Base-by-base conservation (phyloP, 495 filamentous ascomycete species). In the Hypoxylon perforatum region DNA sequence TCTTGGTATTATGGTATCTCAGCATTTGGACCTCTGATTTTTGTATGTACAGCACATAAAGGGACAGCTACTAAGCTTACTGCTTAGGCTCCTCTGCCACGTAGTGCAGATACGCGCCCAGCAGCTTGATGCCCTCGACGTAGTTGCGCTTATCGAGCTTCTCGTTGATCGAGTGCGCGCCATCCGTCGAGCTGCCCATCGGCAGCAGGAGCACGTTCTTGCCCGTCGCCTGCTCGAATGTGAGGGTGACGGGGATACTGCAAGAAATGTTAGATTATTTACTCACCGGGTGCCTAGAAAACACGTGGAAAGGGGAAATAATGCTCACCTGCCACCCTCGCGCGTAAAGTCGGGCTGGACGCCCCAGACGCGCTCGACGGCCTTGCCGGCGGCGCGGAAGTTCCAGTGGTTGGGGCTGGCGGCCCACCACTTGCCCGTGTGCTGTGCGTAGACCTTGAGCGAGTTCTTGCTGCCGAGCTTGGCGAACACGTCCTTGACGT, bases 391-490 rank as follows among this genome's bases (percentile, higher is more conserved):
- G 18, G 95, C 95, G 21, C 85, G 83, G 79, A 97, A 99, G 84
- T 98, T 99, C 93, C 94, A 97, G 84, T 98, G 95, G 75, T 95
- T 94, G 11, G 95, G 96, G 70, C 88, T 91, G 18, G 96, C 91
- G 22, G 96, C 93, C 95, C 95, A 99, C 95, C 95, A 99, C 75
- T 96, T 97, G 30, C 95, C 95, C 52, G 88, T 87, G 79, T 99
- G 96, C 76, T 91, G 86, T 15, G 94, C 84, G 63, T 82, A 87
- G 18, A 91, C 88, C 67, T 92, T 91, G 72, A 96, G 76, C 19
- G 81, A 93, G 80, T 99, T 99, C 81, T 99, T 98, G 77, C 89
- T 92, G 56, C 85, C 85, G 38, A 97, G 85, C 77, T 91, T 92
- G 61, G 90, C 86, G 74, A 96, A 97, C 50, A 87, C 87, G 21